phyloP scores from a whole-genome alignment of 257 asterid genomes.

The Dorcoceras hygrometricum region DNA sequence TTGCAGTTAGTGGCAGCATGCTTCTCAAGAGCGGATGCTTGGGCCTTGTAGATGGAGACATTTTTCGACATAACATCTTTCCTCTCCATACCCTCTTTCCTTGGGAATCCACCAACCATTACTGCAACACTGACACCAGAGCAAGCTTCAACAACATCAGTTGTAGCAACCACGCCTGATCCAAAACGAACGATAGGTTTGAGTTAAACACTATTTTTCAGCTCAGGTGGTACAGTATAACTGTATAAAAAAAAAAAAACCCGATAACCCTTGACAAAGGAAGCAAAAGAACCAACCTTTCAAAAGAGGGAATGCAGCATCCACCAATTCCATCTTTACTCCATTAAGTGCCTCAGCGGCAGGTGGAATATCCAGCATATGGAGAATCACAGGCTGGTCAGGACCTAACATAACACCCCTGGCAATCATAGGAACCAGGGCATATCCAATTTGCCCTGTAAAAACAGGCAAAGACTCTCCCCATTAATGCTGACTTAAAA shows the following conservation, averaged over 20 bases:
- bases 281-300: constrained; percentile 48
- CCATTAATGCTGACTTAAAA: not conserved
- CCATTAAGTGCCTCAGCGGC: constrained; percentile 93
- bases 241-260: not conserved
- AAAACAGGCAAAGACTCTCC: constrained; percentile 16
- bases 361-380: constrained; percentile 87
- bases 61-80: constrained; percentile 19
- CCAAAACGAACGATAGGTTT: constrained; percentile 11
- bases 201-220: not conserved
- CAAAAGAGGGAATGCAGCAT: constrained; percentile 90
- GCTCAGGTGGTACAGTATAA: not conserved
- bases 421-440: constrained; percentile 91
- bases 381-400: constrained; percentile 90
- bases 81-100: constrained; percentile 93
- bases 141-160: constrained; percentile 85
- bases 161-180: constrained; percentile 92
- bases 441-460: constrained; percentile 94
- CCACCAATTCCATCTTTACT: constrained; percentile 90
- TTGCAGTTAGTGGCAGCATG: constrained; percentile 16
- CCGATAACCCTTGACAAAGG: not conserved
- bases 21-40: constrained; percentile 15
- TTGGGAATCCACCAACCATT: constrained; percentile 98
- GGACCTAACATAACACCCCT: constrained; percentile 91
- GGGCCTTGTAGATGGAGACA: constrained; percentile 12
- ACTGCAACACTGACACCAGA: constrained; percentile 80